A percentile compares a stretch with the other conserved stretches of the same genome.
Evolutionary conservation across 2,329 filamentous ascomycete genomes (phyloP).

Genomic region (Colletotrichum tropicicola): DNA sequence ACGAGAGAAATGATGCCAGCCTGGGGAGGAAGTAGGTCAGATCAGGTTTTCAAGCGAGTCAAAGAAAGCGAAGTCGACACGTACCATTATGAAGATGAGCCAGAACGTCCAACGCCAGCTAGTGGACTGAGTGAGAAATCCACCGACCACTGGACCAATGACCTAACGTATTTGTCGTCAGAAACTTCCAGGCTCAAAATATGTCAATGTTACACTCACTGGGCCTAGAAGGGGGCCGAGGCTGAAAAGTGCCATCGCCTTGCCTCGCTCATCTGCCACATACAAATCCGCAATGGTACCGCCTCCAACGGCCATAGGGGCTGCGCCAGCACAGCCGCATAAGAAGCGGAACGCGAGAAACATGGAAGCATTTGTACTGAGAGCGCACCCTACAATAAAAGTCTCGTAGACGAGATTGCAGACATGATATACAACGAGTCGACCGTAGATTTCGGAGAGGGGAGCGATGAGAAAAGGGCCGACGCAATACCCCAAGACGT

Average conservation of each 20-base stretch:
- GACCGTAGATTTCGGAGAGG: constrained; percentile 48
- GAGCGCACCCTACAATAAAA: constrained; percentile 42
- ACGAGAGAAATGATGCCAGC: constrained; percentile 44
- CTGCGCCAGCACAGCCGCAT: constrained; percentile 37
- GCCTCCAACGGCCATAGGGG: constrained; percentile 42
- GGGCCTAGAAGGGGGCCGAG: constrained; percentile 44
- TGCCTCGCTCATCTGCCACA: constrained; percentile 39
- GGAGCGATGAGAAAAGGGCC: constrained; percentile 64
- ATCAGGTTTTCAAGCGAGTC: no score
- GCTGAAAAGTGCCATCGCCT: constrained; percentile 45
- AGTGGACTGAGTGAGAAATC: constrained; percentile 37
- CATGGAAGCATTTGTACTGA: constrained; percentile 34
- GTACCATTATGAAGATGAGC: constrained; percentile 50
- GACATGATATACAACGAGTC: constrained; percentile 41
- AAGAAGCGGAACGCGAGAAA: constrained; percentile 44
- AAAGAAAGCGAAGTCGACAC: not conserved
- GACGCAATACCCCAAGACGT: constrained; percentile 69
- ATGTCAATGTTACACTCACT: constrained; percentile 37
- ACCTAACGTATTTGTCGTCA: not conserved
- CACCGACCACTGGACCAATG: constrained; percentile 42
- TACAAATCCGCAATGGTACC: constrained; percentile 47
- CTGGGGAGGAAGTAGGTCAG: constrained; percentile 33
- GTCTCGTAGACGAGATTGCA: constrained; percentile 40
- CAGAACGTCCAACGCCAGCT: constrained; percentile 57
- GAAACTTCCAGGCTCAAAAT: no score